Evolutionary conservation across 2,329 filamentous ascomycete genomes (phyloP).

Genomic region (Aureobasidium sp.): DNA sequence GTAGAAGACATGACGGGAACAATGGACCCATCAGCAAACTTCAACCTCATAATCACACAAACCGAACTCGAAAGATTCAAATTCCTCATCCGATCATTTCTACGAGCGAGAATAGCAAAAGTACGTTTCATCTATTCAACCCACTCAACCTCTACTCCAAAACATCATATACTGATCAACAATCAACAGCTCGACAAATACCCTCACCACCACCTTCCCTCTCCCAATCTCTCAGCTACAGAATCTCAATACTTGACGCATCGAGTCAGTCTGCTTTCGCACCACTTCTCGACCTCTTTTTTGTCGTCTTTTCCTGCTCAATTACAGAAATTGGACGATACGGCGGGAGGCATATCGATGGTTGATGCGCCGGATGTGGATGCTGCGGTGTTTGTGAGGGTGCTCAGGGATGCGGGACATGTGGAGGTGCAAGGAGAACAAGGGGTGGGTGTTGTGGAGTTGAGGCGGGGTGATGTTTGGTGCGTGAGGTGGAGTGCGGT

Average conservation of each 20-base stretch:
- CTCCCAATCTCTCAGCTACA: constrained; percentile 52
- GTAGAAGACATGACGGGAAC: constrained; percentile 61
- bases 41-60: constrained; percentile 88
- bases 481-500: constrained; percentile 50
- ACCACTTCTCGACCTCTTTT: constrained; percentile 81
- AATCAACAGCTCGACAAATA: constrained; percentile 61
- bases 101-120: constrained; percentile 83
- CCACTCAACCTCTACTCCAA: neutral
- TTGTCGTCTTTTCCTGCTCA: constrained; percentile 69
- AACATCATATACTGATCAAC: neutral
- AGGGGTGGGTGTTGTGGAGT: constrained; percentile 30
- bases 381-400: constrained; percentile 73
- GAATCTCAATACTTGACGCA: constrained; percentile 77
- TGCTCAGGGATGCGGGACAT: constrained; percentile 53
- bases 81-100: constrained; percentile 74
- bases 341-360: constrained; percentile 84
- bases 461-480: constrained; percentile 45
- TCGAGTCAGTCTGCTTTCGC: constrained; percentile 75
- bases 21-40: constrained; percentile 86
- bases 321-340: constrained; percentile 82
- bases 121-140: constrained; percentile 31
- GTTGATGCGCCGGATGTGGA: constrained; percentile 79
- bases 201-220: constrained; percentile 59
- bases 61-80: constrained; percentile 94
- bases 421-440: constrained; percentile 54